These are phyloP conservation scores for Aspergillus olivimuriae DNA, from an alignment of 495 filamentous ascomycete genomes.

Conservation along the genomic window DNA sequence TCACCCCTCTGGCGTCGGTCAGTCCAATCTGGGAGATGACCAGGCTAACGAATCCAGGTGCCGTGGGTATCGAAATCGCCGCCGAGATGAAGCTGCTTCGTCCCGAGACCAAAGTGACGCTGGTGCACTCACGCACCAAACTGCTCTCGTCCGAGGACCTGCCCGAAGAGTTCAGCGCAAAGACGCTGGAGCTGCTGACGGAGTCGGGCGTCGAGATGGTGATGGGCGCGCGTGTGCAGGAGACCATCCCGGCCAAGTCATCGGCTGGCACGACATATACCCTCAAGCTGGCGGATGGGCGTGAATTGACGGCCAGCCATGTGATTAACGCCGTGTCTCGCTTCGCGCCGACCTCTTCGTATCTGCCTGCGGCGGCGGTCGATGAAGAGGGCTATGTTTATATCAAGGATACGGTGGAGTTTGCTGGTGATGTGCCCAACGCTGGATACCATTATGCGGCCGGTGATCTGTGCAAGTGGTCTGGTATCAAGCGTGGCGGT, in stretches of 20 bases:
- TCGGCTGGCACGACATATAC: constrained; percentile 20
- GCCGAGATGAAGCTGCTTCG: constrained; percentile 49
- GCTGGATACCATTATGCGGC: neutral
- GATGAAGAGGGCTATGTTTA: constrained; percentile 45
- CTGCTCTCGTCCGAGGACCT: constrained; percentile 55
- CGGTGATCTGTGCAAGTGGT: neutral
- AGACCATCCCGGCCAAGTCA: neutral
- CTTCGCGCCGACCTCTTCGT: constrained; percentile 41
- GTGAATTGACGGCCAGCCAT: constrained; percentile 38
- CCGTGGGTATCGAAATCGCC: constrained; percentile 59
- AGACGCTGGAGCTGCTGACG: constrained; percentile 36
- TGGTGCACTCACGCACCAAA: constrained; percentile 51
- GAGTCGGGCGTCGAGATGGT: constrained; percentile 45
- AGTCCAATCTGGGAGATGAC: no score
- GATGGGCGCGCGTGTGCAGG: neutral
- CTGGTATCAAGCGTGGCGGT: neutral
- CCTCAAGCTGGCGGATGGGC: constrained; percentile 46
- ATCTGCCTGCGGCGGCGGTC: constrained; percentile 38
- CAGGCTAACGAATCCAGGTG: no score
- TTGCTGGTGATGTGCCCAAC: no score
- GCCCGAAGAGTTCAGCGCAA: constrained; percentile 49
- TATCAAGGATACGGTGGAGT: no score
- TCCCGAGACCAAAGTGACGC: constrained; percentile 44
- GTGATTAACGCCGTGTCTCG: constrained; percentile 50
- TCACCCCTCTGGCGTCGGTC: constrained; percentile 30